Evolutionary conservation across 805 yeast genomes (phyloP).

Genomic region (Blastobotrys attinorum): DNA sequence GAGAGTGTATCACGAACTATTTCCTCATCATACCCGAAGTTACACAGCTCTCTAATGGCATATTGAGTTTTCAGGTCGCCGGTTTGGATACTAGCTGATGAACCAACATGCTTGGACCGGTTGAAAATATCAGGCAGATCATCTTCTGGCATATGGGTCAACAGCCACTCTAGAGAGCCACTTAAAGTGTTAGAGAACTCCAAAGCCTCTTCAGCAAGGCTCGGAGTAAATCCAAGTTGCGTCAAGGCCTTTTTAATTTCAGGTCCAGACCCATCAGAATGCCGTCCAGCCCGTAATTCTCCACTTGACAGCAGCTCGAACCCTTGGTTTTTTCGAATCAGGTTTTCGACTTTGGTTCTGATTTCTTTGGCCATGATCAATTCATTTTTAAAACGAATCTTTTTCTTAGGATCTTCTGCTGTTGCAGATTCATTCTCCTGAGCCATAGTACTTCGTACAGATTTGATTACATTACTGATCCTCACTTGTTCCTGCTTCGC

Average conservation of each 20-base stretch:
- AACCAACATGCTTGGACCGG: conserved; percentile 26
- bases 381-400: conserved; percentile 30
- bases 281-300: conserved; percentile 10
- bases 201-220: conserved; percentile 68
- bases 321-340: conserved; percentile 38
- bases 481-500: conserved; percentile 5
- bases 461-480: conserved; percentile 11
- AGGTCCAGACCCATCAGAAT: conserved; percentile 1
- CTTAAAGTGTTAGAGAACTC: conserved; percentile 41
- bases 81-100: conserved; percentile 33
- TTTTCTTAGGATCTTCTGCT: conserved; percentile 4
- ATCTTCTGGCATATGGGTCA: conserved; percentile 89
- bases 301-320: conserved; percentile 31
- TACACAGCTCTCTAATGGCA: conserved; percentile 46
- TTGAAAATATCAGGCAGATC: conserved; percentile 57
- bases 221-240: conserved; percentile 55
- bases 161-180: conserved; percentile 62
- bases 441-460: conserved; percentile 15
- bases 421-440: conserved; percentile 1
- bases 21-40: conserved; percentile 64
- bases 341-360: conserved; percentile 53
- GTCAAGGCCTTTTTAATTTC: conserved; percentile 27
- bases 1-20: conserved; percentile 47
- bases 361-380: conserved; percentile 59
- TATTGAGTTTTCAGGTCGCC: conserved; percentile 49